Conservation (phyloP, 805 yeast species). For the Saccharomycopsis selenospora region DNA sequence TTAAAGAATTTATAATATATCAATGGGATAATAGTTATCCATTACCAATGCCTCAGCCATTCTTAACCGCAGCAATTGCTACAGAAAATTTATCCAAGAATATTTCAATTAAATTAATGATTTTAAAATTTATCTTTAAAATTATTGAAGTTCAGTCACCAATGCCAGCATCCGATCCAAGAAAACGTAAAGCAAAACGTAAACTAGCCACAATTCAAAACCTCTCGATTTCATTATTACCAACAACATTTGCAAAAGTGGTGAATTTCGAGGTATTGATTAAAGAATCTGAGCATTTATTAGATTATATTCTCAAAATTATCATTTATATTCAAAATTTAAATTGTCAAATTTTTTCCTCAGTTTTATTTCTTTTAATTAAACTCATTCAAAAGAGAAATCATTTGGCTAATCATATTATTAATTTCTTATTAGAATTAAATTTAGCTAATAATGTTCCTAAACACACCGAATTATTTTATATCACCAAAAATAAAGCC, state of each 20-base stretch:
- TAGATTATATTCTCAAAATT: constrained; percentile 5
- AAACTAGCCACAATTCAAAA: not conserved
- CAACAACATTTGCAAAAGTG: not conserved
- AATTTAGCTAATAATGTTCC: constrained; percentile 11
- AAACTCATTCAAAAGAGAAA: constrained; percentile 15
- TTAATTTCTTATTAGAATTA: constrained; percentile 1
- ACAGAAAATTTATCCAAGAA: not conserved
- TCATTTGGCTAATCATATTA: constrained; percentile 6
- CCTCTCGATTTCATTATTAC: constrained; percentile 1
- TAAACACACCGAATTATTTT: constrained; percentile 7
- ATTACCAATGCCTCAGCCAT: not conserved
- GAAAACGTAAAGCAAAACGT: constrained; percentile 13
- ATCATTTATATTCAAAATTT: not conserved
- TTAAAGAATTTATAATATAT: constrained; percentile 5
- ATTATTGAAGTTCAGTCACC: constrained; percentile 13
- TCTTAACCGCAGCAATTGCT: not conserved
- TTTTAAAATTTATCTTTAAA: constrained; percentile 12
- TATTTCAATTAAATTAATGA: constrained; percentile 4
- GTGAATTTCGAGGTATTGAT: not conserved
- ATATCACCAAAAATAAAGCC: not conserved
- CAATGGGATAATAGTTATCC: constrained; percentile 9
- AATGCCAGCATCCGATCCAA: constrained; percentile 13
- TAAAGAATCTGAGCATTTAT: constrained; percentile 10
- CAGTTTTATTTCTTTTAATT: constrained; percentile 11
- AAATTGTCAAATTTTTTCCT: constrained; percentile 15